Evolutionary conservation across 1,284 basidiomycete genomes (phyloP), one percentile per base, ranked within the genome.

Genomic region (Rhodotorula sp.): DNA sequence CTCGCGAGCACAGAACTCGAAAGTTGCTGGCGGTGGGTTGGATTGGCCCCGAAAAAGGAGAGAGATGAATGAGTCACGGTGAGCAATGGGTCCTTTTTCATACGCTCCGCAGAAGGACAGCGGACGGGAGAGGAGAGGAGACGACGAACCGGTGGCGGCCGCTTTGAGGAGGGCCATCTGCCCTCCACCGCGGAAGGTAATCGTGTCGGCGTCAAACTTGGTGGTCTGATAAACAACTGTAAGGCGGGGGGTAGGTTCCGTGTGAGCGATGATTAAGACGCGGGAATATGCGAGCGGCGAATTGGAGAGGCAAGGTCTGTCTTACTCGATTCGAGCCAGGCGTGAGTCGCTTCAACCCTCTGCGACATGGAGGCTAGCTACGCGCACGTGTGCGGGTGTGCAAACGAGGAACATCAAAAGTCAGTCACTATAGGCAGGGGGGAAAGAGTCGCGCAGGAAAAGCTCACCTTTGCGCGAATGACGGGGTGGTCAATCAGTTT

Each of bases 401-500:
- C n/a, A n/a, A 2, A 12, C 29, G 53, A 14, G 12, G 37, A 14
- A 42, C 17, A 30, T 20, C 7, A 24, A 12, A 24, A 12, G 5
- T 18, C 3, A 4, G 18, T 60, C 8, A 30, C 18, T 6, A 4
- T 22, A 48, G 29, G 17, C 45, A 10, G 12, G 57, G 14, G 29
- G n/a, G n/a, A n/a, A 30, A 20, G 26, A 0, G 3, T 2, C 6
- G 22, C 6, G 1, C 3, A 42, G 22, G 12, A 12, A 24, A 12
- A 24, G 17, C 58, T 22, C 51, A 56, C 64, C 64, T 78, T 78
- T 42, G 74, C 68, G 6, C 77, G 73, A n/a, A 78, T 78, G 48
- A 78, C 77, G 20, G 77, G 77, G 56, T 78, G 77, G 29, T 78
- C 77, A 37, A 73, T 65, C 0, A 78, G 66, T 45, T 62, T 66